Percentiles rank a stretch among this genome's conserved stretches.
phyloP scores from a whole-genome alignment of 2,329 filamentous ascomycete genomes.

The Pestalotiopsis fici region DNA sequence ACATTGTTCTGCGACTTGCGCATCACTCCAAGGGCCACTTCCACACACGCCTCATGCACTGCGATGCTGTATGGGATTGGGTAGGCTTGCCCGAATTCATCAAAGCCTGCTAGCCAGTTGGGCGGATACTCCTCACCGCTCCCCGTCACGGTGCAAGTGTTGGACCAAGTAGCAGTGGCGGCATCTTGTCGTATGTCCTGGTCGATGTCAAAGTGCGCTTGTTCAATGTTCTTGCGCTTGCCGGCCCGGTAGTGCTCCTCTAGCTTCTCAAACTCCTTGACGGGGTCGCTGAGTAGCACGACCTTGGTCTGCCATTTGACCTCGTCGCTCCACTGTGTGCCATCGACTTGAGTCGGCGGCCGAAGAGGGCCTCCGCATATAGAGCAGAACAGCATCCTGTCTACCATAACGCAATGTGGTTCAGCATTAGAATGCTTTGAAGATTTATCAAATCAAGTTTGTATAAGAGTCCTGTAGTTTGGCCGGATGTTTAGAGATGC shows the following conservation, averaged over 20 bases:
- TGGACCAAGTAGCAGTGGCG: conserved; percentile 6
- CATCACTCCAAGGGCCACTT: conserved; percentile 16
- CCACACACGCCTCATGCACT: conserved; percentile 17
- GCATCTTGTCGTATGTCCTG: conserved; percentile 14
- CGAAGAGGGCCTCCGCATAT: conserved; percentile 17
- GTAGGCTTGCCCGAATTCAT: conserved; percentile 7
- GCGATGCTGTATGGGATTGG: conserved; percentile 16
- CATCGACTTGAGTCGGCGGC: background rate
- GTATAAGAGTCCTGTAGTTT: background rate
- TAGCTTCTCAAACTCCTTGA: conserved; percentile 17
- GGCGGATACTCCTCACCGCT: conserved; percentile 6
- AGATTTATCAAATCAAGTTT: background rate
- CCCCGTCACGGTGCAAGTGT: background rate
- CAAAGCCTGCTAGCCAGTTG: conserved; percentile 12
- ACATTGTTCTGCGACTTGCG: conserved; percentile 11
- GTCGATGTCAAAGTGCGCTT: background rate
- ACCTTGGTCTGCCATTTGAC: conserved; percentile 15
- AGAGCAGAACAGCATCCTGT: conserved; percentile 11
- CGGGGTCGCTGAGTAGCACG: conserved; percentile 19
- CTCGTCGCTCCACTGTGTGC: background rate
- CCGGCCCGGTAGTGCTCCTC: conserved; percentile 18
- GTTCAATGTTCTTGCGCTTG: conserved; percentile 11
- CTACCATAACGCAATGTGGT: background rate
- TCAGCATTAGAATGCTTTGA: background rate
- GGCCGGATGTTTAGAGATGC: background rate